Percentiles rank a stretch among this genome's conserved stretches.
These are phyloP conservation scores for Aspergillus unguis DNA, from an alignment of 2,329 filamentous ascomycete genomes.

Conservation along the genomic window DNA sequence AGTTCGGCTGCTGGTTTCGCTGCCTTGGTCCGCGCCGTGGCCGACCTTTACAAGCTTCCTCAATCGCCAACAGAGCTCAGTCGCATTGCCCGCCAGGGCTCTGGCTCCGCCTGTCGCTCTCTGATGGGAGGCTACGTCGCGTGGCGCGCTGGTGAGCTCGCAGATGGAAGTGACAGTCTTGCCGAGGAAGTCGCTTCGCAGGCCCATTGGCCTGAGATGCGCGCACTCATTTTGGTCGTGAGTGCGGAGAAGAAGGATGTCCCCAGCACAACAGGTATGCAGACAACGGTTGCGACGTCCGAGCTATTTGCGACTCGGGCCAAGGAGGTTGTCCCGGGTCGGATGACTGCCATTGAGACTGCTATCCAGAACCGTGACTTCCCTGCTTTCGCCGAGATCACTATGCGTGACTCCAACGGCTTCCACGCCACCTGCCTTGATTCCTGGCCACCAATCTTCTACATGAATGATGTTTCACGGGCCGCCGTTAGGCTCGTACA, in stretches of 20 bases:
- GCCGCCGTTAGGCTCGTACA: slow-evolving; percentile 88
- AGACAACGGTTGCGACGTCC: slow-evolving; percentile 89
- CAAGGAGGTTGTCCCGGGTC: slow-evolving; percentile 69
- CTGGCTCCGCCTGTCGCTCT: slow-evolving; percentile 88
- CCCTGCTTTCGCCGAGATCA: slow-evolving; percentile 78
- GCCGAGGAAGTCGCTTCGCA: slow-evolving; percentile 86
- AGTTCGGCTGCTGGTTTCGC: slow-evolving; percentile 64
- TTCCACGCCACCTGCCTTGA: slow-evolving; percentile 96
- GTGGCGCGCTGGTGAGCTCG: slow-evolving; percentile 75
- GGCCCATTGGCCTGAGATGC: slow-evolving; percentile 93
- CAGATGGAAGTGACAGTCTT: slow-evolving; percentile 79
- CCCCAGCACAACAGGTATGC: slow-evolving; percentile 90
- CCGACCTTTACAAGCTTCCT: slow-evolving; percentile 83
- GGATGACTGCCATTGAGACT: slow-evolving; percentile 81
- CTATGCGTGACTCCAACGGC: slow-evolving; percentile 94
- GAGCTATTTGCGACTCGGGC: slow-evolving; percentile 79
- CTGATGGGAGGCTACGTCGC: slow-evolving; percentile 95
- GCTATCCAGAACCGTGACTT: slow-evolving; percentile 79
- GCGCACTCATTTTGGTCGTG: slow-evolving; percentile 84
- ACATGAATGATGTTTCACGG: slow-evolving; percentile 90
- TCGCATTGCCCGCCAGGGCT: slow-evolving; percentile 86
- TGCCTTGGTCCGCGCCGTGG: slow-evolving; percentile 72
- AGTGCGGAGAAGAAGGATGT: slow-evolving; percentile 96
- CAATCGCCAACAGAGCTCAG: slow-evolving; percentile 79
- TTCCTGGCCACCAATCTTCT: slow-evolving; percentile 96